Evolutionary conservation across 2,329 filamentous ascomycete species (phyloP).

Genomic region (Neofusicoccum parvum): DNA sequence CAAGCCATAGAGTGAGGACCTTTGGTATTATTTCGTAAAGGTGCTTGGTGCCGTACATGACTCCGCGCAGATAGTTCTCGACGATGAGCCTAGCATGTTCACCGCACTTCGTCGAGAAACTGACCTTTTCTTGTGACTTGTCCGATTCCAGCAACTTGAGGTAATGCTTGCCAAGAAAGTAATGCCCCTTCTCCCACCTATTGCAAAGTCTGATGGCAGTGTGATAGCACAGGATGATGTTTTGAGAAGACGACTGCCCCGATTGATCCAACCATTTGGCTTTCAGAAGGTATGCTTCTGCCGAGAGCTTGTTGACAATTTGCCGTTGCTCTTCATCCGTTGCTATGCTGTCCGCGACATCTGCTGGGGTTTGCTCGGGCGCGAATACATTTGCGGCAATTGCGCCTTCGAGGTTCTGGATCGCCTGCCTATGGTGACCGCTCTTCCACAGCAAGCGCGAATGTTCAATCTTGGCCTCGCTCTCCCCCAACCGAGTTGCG

Average conservation of each 20-base stretch:
- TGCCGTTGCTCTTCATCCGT: conserved; percentile 34
- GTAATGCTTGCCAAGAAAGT: conserved; percentile 95
- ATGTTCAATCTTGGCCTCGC: conserved; percentile 90
- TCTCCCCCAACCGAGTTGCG: conserved; percentile 80
- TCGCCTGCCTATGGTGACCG: conserved; percentile 90
- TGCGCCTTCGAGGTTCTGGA: conserved; percentile 84
- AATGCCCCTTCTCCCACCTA: conserved; percentile 95
- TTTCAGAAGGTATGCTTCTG: conserved; percentile 80
- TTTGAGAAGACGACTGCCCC: conserved; percentile 85
- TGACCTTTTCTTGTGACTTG: conserved; percentile 69
- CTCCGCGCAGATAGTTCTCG: conserved; percentile 87
- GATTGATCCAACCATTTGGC: conserved; percentile 96
- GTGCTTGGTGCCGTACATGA: conserved; percentile 90
- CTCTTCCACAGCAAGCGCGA: conserved; percentile 91
- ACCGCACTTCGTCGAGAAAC: conserved; percentile 62
- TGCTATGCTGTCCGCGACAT: conserved; percentile 1
- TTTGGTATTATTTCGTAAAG: conserved; percentile 93
- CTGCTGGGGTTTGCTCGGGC: conserved; percentile 31
- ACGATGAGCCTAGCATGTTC: conserved; percentile 87
- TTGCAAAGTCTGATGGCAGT: conserved; percentile 69
- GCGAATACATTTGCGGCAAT: conserved; percentile 78
- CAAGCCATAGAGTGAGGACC: conserved; percentile 90
- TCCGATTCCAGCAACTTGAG: conserved; percentile 94
- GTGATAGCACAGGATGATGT: conserved; percentile 80
- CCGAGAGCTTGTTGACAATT: conserved; percentile 64